Conservation (phyloP, 2,329 filamentous ascomycete species). For the Apiospora saccharicola region DNA sequence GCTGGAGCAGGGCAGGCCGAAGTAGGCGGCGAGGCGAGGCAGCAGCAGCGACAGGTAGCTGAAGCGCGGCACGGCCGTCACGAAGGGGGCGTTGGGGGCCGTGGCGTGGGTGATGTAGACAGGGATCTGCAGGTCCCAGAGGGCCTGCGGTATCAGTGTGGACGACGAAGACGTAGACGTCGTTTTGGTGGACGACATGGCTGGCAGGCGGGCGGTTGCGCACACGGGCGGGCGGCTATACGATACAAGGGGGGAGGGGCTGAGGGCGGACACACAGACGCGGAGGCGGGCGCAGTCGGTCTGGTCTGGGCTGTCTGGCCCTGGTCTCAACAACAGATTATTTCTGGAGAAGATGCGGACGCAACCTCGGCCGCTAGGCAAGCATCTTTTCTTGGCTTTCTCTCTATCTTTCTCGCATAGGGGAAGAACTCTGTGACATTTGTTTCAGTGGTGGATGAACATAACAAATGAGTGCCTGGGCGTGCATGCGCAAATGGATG, state of each 20-base stretch:
- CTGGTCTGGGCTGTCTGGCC: not conserved
- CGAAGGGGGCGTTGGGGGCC: constrained; percentile 56
- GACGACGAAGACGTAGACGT: not conserved
- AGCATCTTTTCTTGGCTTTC: constrained; percentile 6
- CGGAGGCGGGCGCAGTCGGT: not conserved
- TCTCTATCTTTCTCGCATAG: not conserved
- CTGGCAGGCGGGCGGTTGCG: not conserved
- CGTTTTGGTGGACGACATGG: not conserved
- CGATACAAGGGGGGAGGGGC: not conserved
- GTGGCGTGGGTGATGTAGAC: constrained; percentile 61
- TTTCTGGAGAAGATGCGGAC: constrained; percentile 3
- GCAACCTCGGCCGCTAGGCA: not conserved
- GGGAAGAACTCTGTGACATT: not conserved
- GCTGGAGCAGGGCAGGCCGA: constrained; percentile 61
- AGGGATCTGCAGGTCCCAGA: constrained; percentile 64
- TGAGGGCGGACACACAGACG: no score
- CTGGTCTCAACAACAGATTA: constrained; percentile 16
- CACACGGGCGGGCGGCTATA: not conserved
- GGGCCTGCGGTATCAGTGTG: constrained; percentile 50
- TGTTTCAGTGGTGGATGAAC: constrained; percentile 9
- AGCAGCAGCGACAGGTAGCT: constrained; percentile 66
- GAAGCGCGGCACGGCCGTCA: constrained; percentile 64
- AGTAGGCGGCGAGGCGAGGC: constrained; percentile 62
- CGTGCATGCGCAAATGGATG: not conserved
- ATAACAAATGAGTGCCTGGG: not conserved